Evolutionary conservation across 2,329 filamentous ascomycete species (phyloP).

Genomic region (Pezicula radicicola): DNA sequence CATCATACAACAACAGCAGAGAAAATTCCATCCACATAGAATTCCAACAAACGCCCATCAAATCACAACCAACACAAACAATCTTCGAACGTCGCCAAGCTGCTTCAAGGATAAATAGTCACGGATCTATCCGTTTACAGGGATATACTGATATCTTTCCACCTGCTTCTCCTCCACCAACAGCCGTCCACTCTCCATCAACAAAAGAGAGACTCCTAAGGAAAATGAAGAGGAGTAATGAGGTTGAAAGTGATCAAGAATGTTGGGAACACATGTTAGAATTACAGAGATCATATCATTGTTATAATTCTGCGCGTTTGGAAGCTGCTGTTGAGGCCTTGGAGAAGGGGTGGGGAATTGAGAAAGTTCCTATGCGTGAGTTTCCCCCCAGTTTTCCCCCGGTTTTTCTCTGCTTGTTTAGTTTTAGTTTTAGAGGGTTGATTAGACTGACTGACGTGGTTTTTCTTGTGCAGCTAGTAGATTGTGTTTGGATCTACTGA

Average conservation of each 20-base stretch:
- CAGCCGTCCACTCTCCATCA: neutral
- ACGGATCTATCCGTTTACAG: too few relatives aligned
- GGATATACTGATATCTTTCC: neutral
- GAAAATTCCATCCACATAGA: too few relatives aligned
- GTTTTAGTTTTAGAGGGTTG: neutral
- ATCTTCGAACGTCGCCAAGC: too few relatives aligned
- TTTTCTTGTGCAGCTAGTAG: slow-evolving; percentile 19
- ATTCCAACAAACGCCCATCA: too few relatives aligned
- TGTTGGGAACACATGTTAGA: slow-evolving; percentile 25
- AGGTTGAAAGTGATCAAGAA: slow-evolving; percentile 15
- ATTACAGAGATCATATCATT: slow-evolving; percentile 26
- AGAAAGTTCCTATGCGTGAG: slow-evolving; percentile 24
- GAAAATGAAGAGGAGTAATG: too few relatives aligned
- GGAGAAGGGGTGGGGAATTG: slow-evolving; percentile 18
- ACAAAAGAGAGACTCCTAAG: neutral
- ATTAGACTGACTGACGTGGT: neutral
- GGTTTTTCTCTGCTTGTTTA: neutral
- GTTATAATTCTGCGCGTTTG: slow-evolving; percentile 27
- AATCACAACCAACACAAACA: too few relatives aligned
- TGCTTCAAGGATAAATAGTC: too few relatives aligned
- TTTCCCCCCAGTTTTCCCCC: neutral
- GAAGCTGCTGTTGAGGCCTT: slow-evolving; percentile 27
- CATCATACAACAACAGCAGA: too few relatives aligned
- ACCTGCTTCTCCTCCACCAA: slow-evolving; percentile 13
- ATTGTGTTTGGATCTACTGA: slow-evolving; percentile 26